Percentiles rank a stretch among this genome's conserved stretches.
Conservation (phyloP, 164 flowering plant species). For the Stephania japonica region DNA sequence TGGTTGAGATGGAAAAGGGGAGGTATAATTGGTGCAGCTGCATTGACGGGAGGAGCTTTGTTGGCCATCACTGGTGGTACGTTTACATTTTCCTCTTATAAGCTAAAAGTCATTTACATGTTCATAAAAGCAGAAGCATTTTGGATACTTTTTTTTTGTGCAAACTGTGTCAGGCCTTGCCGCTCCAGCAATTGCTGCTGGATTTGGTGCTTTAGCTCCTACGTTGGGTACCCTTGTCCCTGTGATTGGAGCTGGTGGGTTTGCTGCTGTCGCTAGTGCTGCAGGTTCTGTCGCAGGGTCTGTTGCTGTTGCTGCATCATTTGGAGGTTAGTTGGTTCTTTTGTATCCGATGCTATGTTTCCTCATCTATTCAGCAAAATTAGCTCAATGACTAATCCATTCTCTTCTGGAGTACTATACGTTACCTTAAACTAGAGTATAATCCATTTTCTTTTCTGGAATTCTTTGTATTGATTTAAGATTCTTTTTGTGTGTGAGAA, state of each 20-base stretch:
- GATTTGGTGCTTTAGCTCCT: slow-evolving; percentile 95
- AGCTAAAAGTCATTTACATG: background rate
- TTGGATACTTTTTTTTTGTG: slow-evolving; percentile 11
- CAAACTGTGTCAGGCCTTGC: slow-evolving; percentile 68
- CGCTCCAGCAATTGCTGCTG: slow-evolving; percentile 99
- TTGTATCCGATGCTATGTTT: background rate
- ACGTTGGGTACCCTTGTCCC: slow-evolving; percentile 89
- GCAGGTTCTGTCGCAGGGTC: slow-evolving; percentile 99
- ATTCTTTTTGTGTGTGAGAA: background rate
- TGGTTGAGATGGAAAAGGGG: slow-evolving; percentile 98
- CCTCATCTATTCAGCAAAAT: background rate
- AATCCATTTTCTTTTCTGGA: background rate
- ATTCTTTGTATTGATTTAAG: too few species aligned
- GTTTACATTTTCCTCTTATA: slow-evolving; percentile 3
- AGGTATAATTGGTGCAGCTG: slow-evolving; percentile 99
- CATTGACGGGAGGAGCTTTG: slow-evolving; percentile 94
- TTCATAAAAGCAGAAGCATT: background rate
- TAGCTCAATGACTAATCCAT: background rate
- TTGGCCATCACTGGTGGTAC: slow-evolving; percentile 98
- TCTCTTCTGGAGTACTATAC: background rate
- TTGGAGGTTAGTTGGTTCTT: slow-evolving; percentile 65
- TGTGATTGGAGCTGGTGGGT: slow-evolving; percentile 96
- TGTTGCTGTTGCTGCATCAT: slow-evolving; percentile 99
- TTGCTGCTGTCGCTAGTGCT: slow-evolving; percentile 96
- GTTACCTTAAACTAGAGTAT: background rate